These are phyloP conservation scores for Scheffersomyces illinoinensis DNA, from an alignment of 1,139 yeast species.

Conservation along the genomic window DNA sequence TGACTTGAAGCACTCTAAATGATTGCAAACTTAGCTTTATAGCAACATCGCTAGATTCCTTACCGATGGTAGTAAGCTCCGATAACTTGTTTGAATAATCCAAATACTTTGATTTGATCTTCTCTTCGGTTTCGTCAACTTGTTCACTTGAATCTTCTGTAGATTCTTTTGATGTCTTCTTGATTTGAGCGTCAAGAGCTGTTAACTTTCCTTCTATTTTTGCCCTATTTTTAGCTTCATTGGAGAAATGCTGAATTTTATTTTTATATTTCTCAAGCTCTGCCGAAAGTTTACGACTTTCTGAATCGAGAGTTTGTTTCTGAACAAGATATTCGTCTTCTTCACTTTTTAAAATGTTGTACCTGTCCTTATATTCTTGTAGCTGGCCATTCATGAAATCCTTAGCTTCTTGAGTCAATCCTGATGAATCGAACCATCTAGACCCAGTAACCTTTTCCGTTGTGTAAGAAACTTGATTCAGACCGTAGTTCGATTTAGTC, in stretches of 20 bases:
- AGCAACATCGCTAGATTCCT: slow-evolving; percentile 20
- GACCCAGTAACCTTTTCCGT: slow-evolving; percentile 33
- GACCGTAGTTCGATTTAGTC: slow-evolving; percentile 59
- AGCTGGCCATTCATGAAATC: slow-evolving; percentile 20
- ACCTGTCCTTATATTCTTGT: slow-evolving; percentile 16
- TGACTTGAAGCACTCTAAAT: slow-evolving; percentile 27
- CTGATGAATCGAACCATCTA: slow-evolving; percentile 43
- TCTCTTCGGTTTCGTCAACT: slow-evolving; percentile 21
- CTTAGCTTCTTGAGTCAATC: slow-evolving; percentile 41
- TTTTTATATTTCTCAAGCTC: slow-evolving; percentile 20
- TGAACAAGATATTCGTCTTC: slow-evolving; percentile 8
- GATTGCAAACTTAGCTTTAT: slow-evolving; percentile 23
- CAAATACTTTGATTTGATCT: slow-evolving; percentile 26
- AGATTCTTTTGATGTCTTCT: slow-evolving; percentile 25
- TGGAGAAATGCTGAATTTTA: slow-evolving; percentile 20
- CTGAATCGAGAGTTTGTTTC: slow-evolving; percentile 6
- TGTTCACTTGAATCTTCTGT: slow-evolving; percentile 30
- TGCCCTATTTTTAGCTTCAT: slow-evolving; percentile 9
- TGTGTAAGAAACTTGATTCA: slow-evolving; percentile 47
- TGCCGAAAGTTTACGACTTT: slow-evolving; percentile 5
- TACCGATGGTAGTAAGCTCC: slow-evolving; percentile 14
- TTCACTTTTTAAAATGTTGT: slow-evolving; percentile 15
- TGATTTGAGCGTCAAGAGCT: slow-evolving; percentile 24
- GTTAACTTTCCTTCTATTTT: slow-evolving; percentile 15
- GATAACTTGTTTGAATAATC: slow-evolving; percentile 17